Percentiles rank a stretch among this genome's conserved stretches.
These are phyloP conservation scores for Rasamsonia emersonii DNA, from an alignment of 2,329 filamentous ascomycete species.

Conservation along the genomic window DNA sequence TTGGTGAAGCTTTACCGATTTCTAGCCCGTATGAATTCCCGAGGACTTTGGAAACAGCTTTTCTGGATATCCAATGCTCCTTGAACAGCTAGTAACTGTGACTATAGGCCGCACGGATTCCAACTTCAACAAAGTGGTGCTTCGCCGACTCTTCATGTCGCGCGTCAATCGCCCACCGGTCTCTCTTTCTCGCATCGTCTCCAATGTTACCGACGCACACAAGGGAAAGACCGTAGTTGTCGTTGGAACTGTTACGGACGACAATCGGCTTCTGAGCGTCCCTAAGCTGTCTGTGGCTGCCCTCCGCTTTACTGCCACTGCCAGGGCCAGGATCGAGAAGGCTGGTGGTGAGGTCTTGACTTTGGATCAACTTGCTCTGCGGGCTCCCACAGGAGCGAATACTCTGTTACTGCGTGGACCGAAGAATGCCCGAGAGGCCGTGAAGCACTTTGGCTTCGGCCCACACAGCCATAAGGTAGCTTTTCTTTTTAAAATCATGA, in stretches of 20 bases:
- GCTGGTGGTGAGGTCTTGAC: slow-evolving; percentile 93
- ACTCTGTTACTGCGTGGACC: slow-evolving; percentile 93
- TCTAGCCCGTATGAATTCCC: slow-evolving; percentile 62
- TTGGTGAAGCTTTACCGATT: slow-evolving; percentile 98
- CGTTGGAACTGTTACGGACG: slow-evolving; percentile 92
- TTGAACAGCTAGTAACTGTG: too few relatives aligned
- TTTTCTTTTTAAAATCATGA: slow-evolving; percentile 14
- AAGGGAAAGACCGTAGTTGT: slow-evolving; percentile 77
- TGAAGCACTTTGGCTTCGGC: slow-evolving; percentile 99
- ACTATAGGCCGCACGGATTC: slow-evolving; percentile 87
- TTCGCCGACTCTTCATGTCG: slow-evolving; percentile 96
- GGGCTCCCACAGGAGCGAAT: slow-evolving; percentile 92
- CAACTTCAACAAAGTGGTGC: slow-evolving; percentile 97
- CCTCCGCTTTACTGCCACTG: slow-evolving; percentile 92
- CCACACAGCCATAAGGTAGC: slow-evolving; percentile 94
- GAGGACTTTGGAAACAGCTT: slow-evolving; percentile 6
- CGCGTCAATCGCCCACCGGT: slow-evolving; percentile 96
- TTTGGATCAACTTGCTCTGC: slow-evolving; percentile 92
- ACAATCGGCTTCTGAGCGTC: slow-evolving; percentile 83
- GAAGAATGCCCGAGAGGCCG: slow-evolving; percentile 95
- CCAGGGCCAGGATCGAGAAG: slow-evolving; percentile 84
- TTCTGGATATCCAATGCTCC: slow-evolving; percentile 6
- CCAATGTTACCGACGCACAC: slow-evolving; percentile 52
- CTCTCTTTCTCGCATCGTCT: slow-evolving; percentile 81
- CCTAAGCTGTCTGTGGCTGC: slow-evolving; percentile 93